Conservation (phyloP, 2,329 filamentous ascomycete species). For the Amylocarpus encephaloides region DNA sequence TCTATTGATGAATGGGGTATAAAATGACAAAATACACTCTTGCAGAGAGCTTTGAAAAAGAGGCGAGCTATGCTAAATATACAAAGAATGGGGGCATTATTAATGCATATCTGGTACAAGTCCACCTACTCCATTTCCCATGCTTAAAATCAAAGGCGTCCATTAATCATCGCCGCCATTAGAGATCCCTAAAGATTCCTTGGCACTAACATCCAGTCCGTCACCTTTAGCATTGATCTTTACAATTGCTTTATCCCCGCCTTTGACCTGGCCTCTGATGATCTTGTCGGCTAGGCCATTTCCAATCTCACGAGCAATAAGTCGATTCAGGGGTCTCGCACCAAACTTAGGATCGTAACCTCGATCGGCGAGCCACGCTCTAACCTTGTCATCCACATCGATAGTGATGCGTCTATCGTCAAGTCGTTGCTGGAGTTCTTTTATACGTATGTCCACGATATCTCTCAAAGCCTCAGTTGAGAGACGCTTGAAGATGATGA, state of each 20-base stretch:
- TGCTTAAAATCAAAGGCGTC: background rate
- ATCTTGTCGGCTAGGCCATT: conserved; percentile 88
- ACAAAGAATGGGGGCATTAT: too few relatives aligned
- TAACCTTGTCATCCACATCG: conserved; percentile 62
- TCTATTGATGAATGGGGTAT: too few relatives aligned
- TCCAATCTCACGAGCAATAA: conserved; percentile 85
- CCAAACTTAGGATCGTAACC: conserved; percentile 92
- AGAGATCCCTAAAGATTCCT: conserved; percentile 4
- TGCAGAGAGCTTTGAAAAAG: too few relatives aligned
- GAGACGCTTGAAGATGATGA: conserved; percentile 90
- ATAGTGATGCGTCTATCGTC: conserved; percentile 80
- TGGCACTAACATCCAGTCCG: conserved; percentile 45
- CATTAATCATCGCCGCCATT: background rate
- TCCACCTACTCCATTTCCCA: too few relatives aligned
- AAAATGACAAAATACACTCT: too few relatives aligned
- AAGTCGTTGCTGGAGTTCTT: conserved; percentile 74
- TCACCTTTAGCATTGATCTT: conserved; percentile 56
- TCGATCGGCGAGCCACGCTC: conserved; percentile 79
- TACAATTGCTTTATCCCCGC: conserved; percentile 67
- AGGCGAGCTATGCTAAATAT: too few relatives aligned
- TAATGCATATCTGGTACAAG: too few relatives aligned
- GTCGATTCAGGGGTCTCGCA: conserved; percentile 80
- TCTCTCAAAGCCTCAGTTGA: conserved; percentile 72
- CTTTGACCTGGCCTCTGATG: conserved; percentile 75
- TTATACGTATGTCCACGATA: conserved; percentile 87